Evolutionary conservation across 345 rosid genomes (phyloP).

Genomic region (Dipteronia sinensis): DNA sequence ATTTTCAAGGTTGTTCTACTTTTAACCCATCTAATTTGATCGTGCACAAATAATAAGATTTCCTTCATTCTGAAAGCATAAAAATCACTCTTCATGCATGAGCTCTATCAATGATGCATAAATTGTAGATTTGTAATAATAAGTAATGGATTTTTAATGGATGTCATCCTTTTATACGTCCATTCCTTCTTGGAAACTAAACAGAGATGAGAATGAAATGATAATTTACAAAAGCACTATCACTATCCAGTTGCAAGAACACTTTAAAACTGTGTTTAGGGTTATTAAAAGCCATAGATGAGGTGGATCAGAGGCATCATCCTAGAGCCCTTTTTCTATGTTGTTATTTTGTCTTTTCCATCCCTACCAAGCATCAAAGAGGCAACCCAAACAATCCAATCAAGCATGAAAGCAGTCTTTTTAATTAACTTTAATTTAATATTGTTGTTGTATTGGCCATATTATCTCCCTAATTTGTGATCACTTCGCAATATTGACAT

Average conservation of each 20-base stretch:
- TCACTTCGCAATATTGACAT: not conserved
- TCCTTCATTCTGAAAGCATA: not conserved
- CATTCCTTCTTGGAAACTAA: not conserved
- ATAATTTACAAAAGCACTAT: not conserved
- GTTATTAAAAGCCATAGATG: not conserved
- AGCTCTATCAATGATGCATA: not conserved
- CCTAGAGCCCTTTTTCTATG: not conserved
- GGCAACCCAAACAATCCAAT: not conserved
- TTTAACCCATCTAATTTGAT: not conserved
- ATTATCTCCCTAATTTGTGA: not conserved
- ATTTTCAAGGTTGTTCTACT: not conserved
- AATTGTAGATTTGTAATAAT: not conserved
- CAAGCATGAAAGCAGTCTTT: not conserved
- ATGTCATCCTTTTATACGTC: not conserved
- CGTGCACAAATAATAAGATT: not conserved
- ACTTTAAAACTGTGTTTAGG: not conserved
- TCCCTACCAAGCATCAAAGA: not conserved
- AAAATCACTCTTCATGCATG: not conserved
- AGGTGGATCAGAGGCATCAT: not conserved
- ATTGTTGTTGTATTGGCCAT: not conserved
- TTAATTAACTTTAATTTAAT: not conserved
- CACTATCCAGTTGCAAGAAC: not conserved
- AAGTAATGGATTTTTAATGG: not conserved
- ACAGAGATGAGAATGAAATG: not conserved
- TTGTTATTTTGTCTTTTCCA: not conserved